Evolutionary conservation across 306 rosid genomes (phyloP).

Genomic region (Senna siamea): DNA sequence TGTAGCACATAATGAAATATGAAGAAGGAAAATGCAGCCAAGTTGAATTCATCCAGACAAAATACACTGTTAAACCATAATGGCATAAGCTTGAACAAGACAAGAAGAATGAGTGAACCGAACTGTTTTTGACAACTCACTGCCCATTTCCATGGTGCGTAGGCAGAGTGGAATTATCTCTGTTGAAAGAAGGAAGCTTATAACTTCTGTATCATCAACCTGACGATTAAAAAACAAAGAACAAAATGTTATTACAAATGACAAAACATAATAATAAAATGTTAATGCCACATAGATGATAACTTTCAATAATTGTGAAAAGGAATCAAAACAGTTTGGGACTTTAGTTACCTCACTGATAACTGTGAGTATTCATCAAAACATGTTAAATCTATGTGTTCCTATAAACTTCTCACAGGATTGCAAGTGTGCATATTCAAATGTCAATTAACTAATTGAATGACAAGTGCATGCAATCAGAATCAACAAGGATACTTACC

Average conservation of each 20-base stretch:
- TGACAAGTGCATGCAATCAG: constrained; percentile 24
- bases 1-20: not conserved
- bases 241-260: constrained; percentile 11
- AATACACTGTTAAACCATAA: not conserved
- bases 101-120: constrained; percentile 53
- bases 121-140: constrained; percentile 96
- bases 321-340: not conserved
- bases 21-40: constrained; percentile 10
- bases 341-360: not conserved
- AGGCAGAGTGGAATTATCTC: constrained; percentile 93
- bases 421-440: not conserved
- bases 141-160: constrained; percentile 99
- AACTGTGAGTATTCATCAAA: constrained; percentile 12
- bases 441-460: not conserved
- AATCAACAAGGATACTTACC: constrained; percentile 56
- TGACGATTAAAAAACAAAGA: constrained; percentile 40
- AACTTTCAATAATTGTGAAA: not conserved
- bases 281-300: not conserved
- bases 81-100: constrained; percentile 7
- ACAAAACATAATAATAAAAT: not conserved
- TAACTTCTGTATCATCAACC: constrained; percentile 96
- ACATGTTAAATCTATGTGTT: constrained; percentile 23
- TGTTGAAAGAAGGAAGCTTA: constrained; percentile 90
- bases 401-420: not conserved
- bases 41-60: constrained; percentile 14